Evolutionary conservation across 768 basidiomycete species (phyloP).

Genomic region (Suillus clintonianus): DNA sequence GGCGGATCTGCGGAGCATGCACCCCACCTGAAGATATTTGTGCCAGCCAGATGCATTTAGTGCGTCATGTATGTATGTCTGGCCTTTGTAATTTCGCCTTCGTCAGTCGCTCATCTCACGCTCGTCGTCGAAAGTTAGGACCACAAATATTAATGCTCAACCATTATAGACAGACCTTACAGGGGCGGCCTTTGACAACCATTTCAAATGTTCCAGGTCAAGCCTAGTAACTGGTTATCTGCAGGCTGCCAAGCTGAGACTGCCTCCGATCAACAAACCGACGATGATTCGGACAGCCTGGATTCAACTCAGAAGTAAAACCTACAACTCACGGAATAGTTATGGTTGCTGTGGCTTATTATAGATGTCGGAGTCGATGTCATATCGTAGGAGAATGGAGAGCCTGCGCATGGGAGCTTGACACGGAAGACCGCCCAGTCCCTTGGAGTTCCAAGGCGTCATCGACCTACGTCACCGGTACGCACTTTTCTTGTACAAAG

Average conservation of each 20-base stretch:
- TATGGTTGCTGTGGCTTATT: not conserved
- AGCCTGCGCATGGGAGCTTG: not conserved
- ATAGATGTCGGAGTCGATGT: not conserved
- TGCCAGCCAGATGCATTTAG: no score
- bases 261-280: not conserved
- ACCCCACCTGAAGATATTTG: no score
- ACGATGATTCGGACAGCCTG: not conserved
- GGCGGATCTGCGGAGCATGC: no score
- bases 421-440: not conserved
- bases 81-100: no score
- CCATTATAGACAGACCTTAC: no score
- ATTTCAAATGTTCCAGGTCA: no score
- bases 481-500: no score
- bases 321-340: not conserved
- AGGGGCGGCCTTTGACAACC: no score
- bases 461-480: not conserved
- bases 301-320: not conserved
- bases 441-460: not conserved
- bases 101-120: no score
- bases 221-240: not conserved
- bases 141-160: no score
- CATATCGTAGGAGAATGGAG: not conserved
- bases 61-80: no score
- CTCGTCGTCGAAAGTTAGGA: no score
- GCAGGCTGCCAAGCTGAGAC: not conserved